phyloP scores from a whole-genome alignment of 192 early-diverging fungal species.

The Linnemannia zychae region DNA sequence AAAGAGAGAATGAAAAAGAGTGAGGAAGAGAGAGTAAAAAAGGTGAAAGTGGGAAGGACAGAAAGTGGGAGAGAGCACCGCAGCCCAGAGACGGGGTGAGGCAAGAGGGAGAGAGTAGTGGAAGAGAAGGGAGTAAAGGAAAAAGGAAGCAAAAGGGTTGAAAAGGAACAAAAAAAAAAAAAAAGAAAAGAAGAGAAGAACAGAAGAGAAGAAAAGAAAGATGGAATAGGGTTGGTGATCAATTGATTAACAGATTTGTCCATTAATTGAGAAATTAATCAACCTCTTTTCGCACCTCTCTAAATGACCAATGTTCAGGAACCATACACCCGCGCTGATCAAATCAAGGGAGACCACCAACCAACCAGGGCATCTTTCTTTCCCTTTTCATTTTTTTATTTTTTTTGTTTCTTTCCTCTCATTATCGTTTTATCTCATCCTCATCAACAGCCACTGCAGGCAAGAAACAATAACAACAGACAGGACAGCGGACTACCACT shows the following conservation, averaged over 20 bases:
- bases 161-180: neutral
- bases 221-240: neutral
- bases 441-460: neutral
- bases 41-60: neutral
- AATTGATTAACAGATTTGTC: too few relatives aligned
- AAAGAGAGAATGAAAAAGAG: neutral
- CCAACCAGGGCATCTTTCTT: too few relatives aligned
- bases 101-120: neutral
- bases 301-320: too few relatives aligned
- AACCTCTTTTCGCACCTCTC: too few relatives aligned
- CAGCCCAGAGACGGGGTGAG: neutral
- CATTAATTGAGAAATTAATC: too few relatives aligned
- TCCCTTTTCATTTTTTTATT: too few relatives aligned
- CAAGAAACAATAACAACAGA: neutral
- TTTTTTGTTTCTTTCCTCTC: too few relatives aligned
- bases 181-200: neutral
- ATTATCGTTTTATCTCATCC: neutral
- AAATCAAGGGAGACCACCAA: too few relatives aligned
- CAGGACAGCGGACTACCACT: neutral
- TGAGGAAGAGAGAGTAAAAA: constrained; percentile 5
- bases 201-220: neutral
- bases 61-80: neutral
- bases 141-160: neutral
- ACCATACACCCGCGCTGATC: too few relatives aligned
- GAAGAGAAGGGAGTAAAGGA: neutral